Percentiles rank a stretch among this genome's conserved stretches.
phyloP scores from a whole-genome alignment of 2,329 filamentous ascomycete genomes.

The Talaromyces sp. region DNA sequence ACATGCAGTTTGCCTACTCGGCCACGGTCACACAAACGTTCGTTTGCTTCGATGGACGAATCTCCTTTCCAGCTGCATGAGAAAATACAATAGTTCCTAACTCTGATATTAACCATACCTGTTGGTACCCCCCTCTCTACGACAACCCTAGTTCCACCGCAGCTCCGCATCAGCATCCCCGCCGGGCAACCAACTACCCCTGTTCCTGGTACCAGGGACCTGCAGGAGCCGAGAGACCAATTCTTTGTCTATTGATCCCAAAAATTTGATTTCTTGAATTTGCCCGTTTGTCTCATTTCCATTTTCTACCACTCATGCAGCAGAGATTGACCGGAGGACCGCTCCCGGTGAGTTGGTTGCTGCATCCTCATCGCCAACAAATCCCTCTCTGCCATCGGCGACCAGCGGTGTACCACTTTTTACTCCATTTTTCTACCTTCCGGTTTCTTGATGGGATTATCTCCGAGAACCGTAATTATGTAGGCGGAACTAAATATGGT shows the following conservation, averaged over 20 bases:
- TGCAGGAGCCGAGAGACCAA: background rate
- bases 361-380: background rate
- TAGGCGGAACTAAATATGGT: background rate
- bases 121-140: too few relatives aligned
- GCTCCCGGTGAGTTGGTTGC: background rate
- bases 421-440: background rate
- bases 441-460: background rate
- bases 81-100: background rate
- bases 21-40: background rate
- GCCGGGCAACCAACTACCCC: background rate
- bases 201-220: background rate
- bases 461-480: background rate
- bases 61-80: background rate
- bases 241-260: background rate
- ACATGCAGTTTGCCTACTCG: background rate
- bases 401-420: background rate
- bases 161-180: background rate
- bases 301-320: background rate
- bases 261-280: background rate
- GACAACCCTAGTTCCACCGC: too few relatives aligned
- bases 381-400: background rate
- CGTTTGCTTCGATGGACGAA: background rate
- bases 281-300: background rate
- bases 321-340: background rate
- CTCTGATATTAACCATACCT: too few relatives aligned